Base-by-base conservation (phyloP, 2,329 filamentous ascomycete species). In the Colletotrichum eleusines region DNA sequence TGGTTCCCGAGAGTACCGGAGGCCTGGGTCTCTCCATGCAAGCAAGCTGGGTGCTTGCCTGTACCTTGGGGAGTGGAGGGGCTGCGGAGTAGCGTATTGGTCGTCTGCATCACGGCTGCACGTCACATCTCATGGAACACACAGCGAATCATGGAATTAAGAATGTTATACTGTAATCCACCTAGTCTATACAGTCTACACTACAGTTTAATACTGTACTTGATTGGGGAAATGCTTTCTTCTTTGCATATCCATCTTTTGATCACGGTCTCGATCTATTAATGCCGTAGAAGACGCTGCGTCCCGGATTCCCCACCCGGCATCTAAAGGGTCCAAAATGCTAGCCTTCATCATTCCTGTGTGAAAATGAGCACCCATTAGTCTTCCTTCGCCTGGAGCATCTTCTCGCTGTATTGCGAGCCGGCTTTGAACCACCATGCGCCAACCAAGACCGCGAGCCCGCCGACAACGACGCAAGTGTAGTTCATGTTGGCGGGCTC, bases 391-490 rank as follows among this genome's bases (percentile, higher is more conserved):
- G 77, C 78, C 65, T 80, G 79, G 28, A 78, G 76, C 74, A 84
- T 82, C 46, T 75, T 78, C 63, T 77, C 75, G 6, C 80, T 81
- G 50, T 83, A 84, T 31, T 75, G 75, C 58, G 76, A 77, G 5
- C 82, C 80, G 1, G 78, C 81, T 62, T 83, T 77, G n/a, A 83
- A 61, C 82, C 83, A 85, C 83, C 83, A 85, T 0, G 69, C 72
- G 2, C 80, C 78, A 12, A 85, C 76, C 1, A 81, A 54, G 9
- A 82, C 79, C 3, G 71, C n/a, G 33, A 78, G 62, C 0, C 77
- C 83, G 1, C 82, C 83, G 6, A 85, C 81, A 16, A 83, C 82
- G 0, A 84, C 82, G 58, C 84, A 85, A 1, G 84, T 85, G 72
- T 85, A 85, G 69, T 85, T 85, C 84, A 86, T 85, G 67, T 84